phyloP scores from a whole-genome alignment of 2,329 filamentous ascomycete genomes.

The Cladosporium sp. region DNA sequence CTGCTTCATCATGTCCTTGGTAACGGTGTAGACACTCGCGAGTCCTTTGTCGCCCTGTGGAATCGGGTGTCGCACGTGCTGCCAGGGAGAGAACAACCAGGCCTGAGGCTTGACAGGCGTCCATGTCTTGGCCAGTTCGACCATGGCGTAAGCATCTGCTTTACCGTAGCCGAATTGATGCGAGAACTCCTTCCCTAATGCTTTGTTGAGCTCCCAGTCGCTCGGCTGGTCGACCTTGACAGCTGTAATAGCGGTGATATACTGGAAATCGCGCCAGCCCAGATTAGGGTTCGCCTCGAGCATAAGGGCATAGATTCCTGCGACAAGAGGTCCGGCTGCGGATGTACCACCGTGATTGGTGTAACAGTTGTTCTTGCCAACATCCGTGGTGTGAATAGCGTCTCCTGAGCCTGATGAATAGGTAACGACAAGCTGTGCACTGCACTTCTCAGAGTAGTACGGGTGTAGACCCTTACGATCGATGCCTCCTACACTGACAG shows the following conservation, averaged over 20 bases:
- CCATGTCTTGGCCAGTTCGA: slow-evolving; percentile 82
- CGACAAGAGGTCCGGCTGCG: slow-evolving; percentile 86
- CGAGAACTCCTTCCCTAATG: slow-evolving; percentile 80
- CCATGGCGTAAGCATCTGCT: slow-evolving; percentile 79
- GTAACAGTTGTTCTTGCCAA: slow-evolving; percentile 75
- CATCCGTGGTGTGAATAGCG: slow-evolving; percentile 93
- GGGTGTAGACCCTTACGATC: slow-evolving; percentile 84
- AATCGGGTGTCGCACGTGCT: slow-evolving; percentile 79
- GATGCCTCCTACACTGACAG: slow-evolving; percentile 91
- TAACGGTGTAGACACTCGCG: slow-evolving; percentile 76
- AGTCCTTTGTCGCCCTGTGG: slow-evolving; percentile 81
- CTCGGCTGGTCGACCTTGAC: slow-evolving; percentile 72
- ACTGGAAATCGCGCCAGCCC: slow-evolving; percentile 91
- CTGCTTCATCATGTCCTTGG: slow-evolving; percentile 69
- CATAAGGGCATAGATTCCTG: slow-evolving; percentile 85
- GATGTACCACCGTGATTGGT: slow-evolving; percentile 88
- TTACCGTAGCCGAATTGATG: slow-evolving; percentile 96
- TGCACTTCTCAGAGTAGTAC: slow-evolving; percentile 95
- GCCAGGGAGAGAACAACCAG: slow-evolving; percentile 91
- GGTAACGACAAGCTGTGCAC: slow-evolving; percentile 89
- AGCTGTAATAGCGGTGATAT: slow-evolving; percentile 79
- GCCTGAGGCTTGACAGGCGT: slow-evolving; percentile 88
- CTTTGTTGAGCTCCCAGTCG: slow-evolving; percentile 73
- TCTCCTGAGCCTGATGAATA: slow-evolving; percentile 90
- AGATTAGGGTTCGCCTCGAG: slow-evolving; percentile 81